Conservation (phyloP, 176 grass and related monocot species). For the Aegilops sharonensis region DNA sequence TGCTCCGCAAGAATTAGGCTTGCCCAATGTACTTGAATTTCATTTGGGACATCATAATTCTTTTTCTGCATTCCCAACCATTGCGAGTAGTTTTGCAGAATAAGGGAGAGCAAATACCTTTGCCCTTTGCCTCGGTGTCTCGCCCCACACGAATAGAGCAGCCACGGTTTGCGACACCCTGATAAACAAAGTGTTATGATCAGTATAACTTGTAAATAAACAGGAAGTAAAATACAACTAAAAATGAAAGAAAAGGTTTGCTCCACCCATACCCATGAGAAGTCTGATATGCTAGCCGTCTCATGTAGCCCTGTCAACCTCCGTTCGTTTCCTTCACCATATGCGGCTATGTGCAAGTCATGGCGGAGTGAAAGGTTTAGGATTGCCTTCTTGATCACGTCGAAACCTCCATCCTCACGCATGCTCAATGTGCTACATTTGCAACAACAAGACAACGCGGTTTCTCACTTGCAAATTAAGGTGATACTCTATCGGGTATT, state of each 20-base stretch:
- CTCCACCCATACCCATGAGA: constrained; percentile 79
- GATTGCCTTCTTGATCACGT: constrained; percentile 95
- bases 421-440: constrained; percentile 82
- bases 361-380: constrained; percentile 94
- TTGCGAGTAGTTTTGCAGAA: constrained; percentile 3
- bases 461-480: background rate
- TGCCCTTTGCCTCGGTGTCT: constrained; percentile 85
- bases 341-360: constrained; percentile 85
- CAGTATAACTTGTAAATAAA: background rate
- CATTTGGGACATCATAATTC: background rate
- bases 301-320: constrained; percentile 92
- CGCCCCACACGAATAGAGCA: constrained; percentile 96
- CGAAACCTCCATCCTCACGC: constrained; percentile 89
- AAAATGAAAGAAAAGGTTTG: background rate
- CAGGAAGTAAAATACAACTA: background rate
- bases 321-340: constrained; percentile 97
- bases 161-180: constrained; percentile 98
- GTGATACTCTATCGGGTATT: background rate
- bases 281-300: constrained; percentile 86
- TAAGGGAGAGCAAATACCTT: constrained; percentile 54
- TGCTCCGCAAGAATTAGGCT: background rate
- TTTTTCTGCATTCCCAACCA: background rate
- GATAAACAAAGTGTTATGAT: constrained; percentile 22
- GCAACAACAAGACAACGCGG: constrained; percentile 13
- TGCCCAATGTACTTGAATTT: constrained; percentile 18